Percentiles rank a stretch among this genome's conserved stretches.
Evolutionary conservation across 1,284 basidiomycete species (phyloP).

Genomic region (Pholiota adiposa): DNA sequence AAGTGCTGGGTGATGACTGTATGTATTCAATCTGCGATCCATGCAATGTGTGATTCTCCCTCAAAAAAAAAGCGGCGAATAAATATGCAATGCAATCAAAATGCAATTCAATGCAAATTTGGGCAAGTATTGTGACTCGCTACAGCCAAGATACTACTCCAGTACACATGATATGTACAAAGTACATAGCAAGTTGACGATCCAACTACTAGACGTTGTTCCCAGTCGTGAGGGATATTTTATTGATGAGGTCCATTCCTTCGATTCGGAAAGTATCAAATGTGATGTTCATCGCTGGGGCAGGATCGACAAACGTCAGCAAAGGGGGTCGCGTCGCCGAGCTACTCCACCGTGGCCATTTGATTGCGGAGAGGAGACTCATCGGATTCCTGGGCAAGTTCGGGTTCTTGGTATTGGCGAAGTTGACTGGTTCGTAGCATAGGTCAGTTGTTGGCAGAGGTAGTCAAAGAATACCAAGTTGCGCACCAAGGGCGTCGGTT

Average conservation of each 20-base stretch:
- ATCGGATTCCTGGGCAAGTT: constrained; percentile 12
- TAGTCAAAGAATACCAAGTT: background rate
- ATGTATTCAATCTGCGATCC: too few species aligned
- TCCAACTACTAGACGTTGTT: background rate
- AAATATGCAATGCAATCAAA: too few species aligned
- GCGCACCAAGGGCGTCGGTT: constrained; percentile 6
- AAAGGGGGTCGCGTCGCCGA: constrained; percentile 16
- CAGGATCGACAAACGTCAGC: constrained; percentile 20
- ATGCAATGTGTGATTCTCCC: too few species aligned
- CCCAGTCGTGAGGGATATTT: background rate
- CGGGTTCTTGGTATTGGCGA: constrained; percentile 12
- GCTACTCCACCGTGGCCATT: constrained; percentile 15
- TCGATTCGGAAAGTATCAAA: constrained; percentile 19
- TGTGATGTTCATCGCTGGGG: constrained; percentile 16
- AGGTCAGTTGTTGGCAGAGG: constrained; percentile 14
- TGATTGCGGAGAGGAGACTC: constrained; percentile 13
- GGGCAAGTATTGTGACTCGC: too few species aligned
- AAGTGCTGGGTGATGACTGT: too few species aligned
- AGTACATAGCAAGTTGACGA: background rate
- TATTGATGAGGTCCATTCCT: constrained; percentile 16
- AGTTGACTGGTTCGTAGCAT: constrained; percentile 18
- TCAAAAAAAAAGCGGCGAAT: too few species aligned
- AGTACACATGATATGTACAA: too few species aligned
- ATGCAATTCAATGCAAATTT: too few species aligned
- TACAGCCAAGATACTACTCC: too few species aligned